A percentile compares a stretch with the other conserved stretches of the same genome.
These are phyloP conservation scores for Dactylonectria estremocensis DNA, from an alignment of 2,329 filamentous ascomycete species.

Conservation along the genomic window DNA sequence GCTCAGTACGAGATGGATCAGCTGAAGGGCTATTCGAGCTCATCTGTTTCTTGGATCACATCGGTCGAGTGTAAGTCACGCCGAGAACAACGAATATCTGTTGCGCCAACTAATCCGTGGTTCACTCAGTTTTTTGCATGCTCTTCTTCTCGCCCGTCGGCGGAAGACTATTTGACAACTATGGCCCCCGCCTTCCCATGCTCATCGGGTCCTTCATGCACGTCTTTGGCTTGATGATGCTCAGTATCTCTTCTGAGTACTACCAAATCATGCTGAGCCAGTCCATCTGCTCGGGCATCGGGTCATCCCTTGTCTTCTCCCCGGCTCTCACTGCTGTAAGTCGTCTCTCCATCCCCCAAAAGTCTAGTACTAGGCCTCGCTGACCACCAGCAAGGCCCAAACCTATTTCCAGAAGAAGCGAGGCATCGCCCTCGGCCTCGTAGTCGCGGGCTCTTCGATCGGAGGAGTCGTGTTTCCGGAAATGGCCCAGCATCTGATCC, in stretches of 20 bases:
- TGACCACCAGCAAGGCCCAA: conserved; percentile 30
- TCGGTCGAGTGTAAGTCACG: conserved; percentile 56
- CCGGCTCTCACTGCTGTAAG: conserved; percentile 36
- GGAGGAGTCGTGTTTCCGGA: conserved; percentile 65
- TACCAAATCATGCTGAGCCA: conserved; percentile 51
- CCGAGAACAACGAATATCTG: neutral
- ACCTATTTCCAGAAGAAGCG: conserved; percentile 56
- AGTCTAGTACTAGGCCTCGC: neutral
- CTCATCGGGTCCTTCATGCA: conserved; percentile 65
- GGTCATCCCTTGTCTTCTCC: conserved; percentile 36
- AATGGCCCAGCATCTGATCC: conserved; percentile 44
- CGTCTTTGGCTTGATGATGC: conserved; percentile 73
- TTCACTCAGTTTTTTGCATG: conserved; percentile 44
- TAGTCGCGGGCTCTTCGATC: conserved; percentile 70
- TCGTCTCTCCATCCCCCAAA: neutral
- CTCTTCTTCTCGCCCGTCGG: conserved; percentile 52
- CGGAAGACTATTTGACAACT: conserved; percentile 67
- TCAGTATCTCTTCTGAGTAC: conserved; percentile 57
- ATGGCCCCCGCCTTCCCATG: conserved; percentile 69
- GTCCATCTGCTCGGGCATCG: conserved; percentile 36
- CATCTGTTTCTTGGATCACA: conserved; percentile 66
- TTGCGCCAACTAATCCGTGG: neutral
- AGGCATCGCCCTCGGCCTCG: conserved; percentile 70
- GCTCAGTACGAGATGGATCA: conserved; percentile 63
- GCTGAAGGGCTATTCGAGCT: conserved; percentile 59